Evolutionary conservation across 2,329 filamentous ascomycete genomes (phyloP), one percentile per base, ranked within the genome.

Genomic region (Pseudogymnoascus sp.): DNA sequence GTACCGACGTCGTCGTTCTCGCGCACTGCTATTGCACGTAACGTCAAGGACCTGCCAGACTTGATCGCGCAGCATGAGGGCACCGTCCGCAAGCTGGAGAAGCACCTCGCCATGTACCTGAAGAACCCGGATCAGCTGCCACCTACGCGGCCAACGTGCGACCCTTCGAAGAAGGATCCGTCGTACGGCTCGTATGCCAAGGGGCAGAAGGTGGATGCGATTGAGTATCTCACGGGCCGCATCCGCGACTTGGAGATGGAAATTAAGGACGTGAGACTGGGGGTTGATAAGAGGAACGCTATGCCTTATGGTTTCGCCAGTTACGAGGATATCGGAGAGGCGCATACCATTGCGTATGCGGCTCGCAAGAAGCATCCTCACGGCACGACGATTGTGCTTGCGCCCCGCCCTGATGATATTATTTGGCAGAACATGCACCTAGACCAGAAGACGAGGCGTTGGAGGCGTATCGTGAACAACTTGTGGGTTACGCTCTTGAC

Each of bases 371-470:
- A 95, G 78, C 89, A 88, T 69, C 90, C 91, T 0, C 82, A 90
- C 42, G 91, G 91, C 4, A 87, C 91, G 0, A 89, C 84, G 0
- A 85, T 99, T 63, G 81, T 79, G 5, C 81, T 97, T 13, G 93
- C 95, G 0, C 92, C 95, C 1, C 86, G 87, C 64, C 93, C 95
- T 2, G 91, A 90, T 72, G 93, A 97, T 73, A 84, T 99, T 62
- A 96, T 99, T 67, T 99, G 95, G 95, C 88, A 91, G 73, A 99
- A 99, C 71, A 83, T 99, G 78, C 83, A 86, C 5, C 78, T 97
- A 63, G 84, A 82, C 15, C 86, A 86, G 40, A 79, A 83, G 29
- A 83, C 86, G 0, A 85, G 93, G 62, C 83, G 83, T 66, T 89
- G 88, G 78, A 88, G 88, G 69, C 82, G 88, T 40, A 82, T 93